Evolutionary conservation across 345 rosid genomes (phyloP).

Genomic region (Arabidopsis suecica): DNA sequence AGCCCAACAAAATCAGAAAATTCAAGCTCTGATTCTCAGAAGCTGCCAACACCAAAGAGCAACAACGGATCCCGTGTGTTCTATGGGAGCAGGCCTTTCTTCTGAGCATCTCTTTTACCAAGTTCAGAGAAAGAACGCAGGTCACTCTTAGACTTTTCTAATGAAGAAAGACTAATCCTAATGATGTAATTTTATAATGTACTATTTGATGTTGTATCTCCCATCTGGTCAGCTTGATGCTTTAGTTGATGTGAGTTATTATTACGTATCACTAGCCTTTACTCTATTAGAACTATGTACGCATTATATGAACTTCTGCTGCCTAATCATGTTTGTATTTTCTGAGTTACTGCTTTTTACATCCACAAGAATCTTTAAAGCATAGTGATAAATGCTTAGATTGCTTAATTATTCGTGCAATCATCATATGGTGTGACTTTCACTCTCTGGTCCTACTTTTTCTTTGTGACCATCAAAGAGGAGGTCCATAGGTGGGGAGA

Average conservation of each 20-base stretch:
- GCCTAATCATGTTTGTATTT: conserved; percentile 36
- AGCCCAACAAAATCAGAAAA: conserved; percentile 76
- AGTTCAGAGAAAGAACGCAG: conserved; percentile 60
- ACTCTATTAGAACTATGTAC: conserved; percentile 49
- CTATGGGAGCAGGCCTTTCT: conserved; percentile 97
- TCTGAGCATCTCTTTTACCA: conserved; percentile 60
- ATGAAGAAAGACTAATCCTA: conserved; percentile 75
- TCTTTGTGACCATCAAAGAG: conserved; percentile 26
- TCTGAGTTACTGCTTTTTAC: conserved; percentile 37
- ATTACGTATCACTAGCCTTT: conserved; percentile 53
- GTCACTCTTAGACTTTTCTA: conserved; percentile 66
- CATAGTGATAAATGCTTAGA: conserved; percentile 44
- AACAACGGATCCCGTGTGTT: conserved; percentile 89
- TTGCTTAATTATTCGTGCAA: conserved; percentile 38
- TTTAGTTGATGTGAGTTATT: conserved; percentile 54
- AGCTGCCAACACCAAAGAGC: conserved; percentile 66
- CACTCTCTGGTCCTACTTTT: conserved; percentile 37
- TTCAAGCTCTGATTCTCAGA: conserved; percentile 81
- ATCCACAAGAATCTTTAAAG: conserved; percentile 44
- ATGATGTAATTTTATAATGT: conserved; percentile 64
- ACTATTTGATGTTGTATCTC: conserved; percentile 62
- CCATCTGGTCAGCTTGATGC: conserved; percentile 58
- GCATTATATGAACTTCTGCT: conserved; percentile 52
- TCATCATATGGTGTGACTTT: conserved; percentile 36
- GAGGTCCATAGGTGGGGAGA: conserved; percentile 34